A percentile compares a stretch with the other conserved stretches of the same genome.
phyloP scores from a whole-genome alignment of 1,284 basidiomycete species.

The Sphaerobolus stellatus region DNA sequence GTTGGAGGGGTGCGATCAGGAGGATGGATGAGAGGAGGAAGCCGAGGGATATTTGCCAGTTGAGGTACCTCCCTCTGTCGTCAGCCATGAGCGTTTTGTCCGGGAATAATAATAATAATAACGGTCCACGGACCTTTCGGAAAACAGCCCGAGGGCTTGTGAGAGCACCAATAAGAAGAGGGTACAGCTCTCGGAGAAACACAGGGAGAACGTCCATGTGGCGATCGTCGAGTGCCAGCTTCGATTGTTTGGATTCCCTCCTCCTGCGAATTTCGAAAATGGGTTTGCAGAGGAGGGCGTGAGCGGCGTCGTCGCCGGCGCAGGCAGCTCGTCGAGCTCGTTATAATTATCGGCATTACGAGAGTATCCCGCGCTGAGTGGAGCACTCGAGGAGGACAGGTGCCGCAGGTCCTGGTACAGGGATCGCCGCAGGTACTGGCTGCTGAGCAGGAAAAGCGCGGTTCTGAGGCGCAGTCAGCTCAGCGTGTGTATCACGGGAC shows the following conservation, averaged over 20 bases:
- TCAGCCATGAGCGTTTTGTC: neutral
- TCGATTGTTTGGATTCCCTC: slow-evolving; percentile 24
- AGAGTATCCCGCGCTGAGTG: slow-evolving; percentile 17
- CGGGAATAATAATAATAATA: neutral
- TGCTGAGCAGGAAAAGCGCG: slow-evolving; percentile 48
- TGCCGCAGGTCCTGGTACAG: slow-evolving; percentile 58
- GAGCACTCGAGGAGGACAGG: slow-evolving; percentile 31
- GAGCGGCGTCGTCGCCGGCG: slow-evolving; percentile 9
- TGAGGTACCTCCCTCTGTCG: slow-evolving; percentile 54
- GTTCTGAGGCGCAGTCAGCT: slow-evolving; percentile 30
- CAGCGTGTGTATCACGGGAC: neutral
- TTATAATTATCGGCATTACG: slow-evolving; percentile 27
- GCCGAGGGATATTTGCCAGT: slow-evolving; percentile 63
- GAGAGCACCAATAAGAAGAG: slow-evolving; percentile 66
- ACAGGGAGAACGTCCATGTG: slow-evolving; percentile 56
- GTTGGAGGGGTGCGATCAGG: slow-evolving; percentile 57
- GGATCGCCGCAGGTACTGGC: slow-evolving; percentile 51
- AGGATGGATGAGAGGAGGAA: slow-evolving; percentile 57
- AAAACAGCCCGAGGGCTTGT: slow-evolving; percentile 55
- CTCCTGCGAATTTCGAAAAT: slow-evolving; percentile 27
- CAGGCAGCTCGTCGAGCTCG: slow-evolving; percentile 33
- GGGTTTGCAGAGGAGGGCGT: slow-evolving; percentile 19
- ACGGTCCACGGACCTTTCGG: slow-evolving; percentile 45
- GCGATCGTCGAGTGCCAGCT: slow-evolving; percentile 51
- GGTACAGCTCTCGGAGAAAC: slow-evolving; percentile 67